A percentile compares a stretch with the other conserved stretches of the same genome.
These are phyloP conservation scores for Pyricularia sp. DNA, from an alignment of 2,329 filamentous ascomycete species.

Conservation along the genomic window DNA sequence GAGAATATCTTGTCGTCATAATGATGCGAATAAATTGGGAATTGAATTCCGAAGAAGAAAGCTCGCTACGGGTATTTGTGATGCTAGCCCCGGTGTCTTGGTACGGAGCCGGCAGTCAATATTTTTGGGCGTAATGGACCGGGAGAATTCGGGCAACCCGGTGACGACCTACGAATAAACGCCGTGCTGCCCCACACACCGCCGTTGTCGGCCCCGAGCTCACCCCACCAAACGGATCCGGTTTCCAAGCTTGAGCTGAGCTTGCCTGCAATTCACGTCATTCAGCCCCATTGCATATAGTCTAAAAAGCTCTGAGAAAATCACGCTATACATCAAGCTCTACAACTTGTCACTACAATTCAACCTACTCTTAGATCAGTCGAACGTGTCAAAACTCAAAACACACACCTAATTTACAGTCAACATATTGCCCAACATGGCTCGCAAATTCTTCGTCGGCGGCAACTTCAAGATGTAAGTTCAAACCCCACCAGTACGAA, in stretches of 20 bases:
- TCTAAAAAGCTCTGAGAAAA: background rate
- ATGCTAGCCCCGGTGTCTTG: background rate
- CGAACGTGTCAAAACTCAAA: background rate
- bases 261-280: background rate
- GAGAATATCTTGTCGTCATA: background rate
- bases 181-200: background rate
- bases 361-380: background rate
- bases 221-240: background rate
- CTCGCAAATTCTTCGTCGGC: constrained; percentile 93
- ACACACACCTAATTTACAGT: background rate
- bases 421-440: constrained; percentile 51
- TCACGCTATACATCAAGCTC: background rate
- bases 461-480: constrained; percentile 99
- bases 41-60: background rate
- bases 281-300: background rate
- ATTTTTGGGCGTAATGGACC: background rate
- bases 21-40: background rate
- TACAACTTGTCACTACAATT: background rate
- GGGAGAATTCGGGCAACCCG: background rate
- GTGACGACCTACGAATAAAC: background rate
- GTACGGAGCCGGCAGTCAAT: background rate
- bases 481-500: constrained; percentile 9
- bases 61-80: background rate
- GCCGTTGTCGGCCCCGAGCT: background rate
- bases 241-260: background rate